Evolutionary conservation across 2,329 filamentous ascomycete genomes (phyloP).

Genomic region (Penicillium sp.): DNA sequence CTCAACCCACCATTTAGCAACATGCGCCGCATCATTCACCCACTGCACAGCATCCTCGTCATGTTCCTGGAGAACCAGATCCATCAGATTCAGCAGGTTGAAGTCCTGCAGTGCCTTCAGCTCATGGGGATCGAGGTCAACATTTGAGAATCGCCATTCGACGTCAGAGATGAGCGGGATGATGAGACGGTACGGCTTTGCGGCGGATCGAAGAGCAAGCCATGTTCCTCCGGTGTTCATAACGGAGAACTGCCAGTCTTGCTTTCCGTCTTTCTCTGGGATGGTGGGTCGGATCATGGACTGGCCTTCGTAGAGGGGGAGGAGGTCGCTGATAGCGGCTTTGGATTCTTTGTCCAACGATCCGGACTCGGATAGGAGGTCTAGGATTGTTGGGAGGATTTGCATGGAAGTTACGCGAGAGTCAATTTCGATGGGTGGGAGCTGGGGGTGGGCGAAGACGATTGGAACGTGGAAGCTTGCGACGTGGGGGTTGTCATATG

Average conservation of each 20-base stretch:
- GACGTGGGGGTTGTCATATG: too few relatives aligned
- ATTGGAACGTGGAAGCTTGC: too few relatives aligned
- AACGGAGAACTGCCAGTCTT: slow-evolving; percentile 36
- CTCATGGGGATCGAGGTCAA: slow-evolving; percentile 38
- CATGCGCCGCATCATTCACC: slow-evolving; percentile 38
- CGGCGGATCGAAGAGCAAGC: slow-evolving; percentile 71
- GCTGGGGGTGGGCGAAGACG: too few relatives aligned
- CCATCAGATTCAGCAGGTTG: slow-evolving; percentile 28
- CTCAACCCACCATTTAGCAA: slow-evolving; percentile 42
- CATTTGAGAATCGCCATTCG: slow-evolving; percentile 37
- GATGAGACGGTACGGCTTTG: slow-evolving; percentile 69
- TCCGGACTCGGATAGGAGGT: slow-evolving; percentile 44
- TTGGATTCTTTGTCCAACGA: slow-evolving; percentile 39
- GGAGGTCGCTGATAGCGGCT: slow-evolving; percentile 40
- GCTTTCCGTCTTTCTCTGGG: slow-evolving; percentile 35
- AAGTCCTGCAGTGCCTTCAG: slow-evolving; percentile 34
- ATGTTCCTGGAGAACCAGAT: slow-evolving; percentile 26
- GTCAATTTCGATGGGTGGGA: too few relatives aligned
- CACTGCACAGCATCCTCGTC: slow-evolving; percentile 38
- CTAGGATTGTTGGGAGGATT: slow-evolving; percentile 46
- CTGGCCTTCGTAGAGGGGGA: slow-evolving; percentile 50
- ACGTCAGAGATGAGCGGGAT: slow-evolving; percentile 78
- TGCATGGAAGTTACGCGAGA: too few relatives aligned
- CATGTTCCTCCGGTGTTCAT: slow-evolving; percentile 45
- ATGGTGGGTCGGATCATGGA: slow-evolving; percentile 48